Base-by-base conservation (phyloP, 2,329 filamentous ascomycete species). In the Mollisia scopiformis region DNA sequence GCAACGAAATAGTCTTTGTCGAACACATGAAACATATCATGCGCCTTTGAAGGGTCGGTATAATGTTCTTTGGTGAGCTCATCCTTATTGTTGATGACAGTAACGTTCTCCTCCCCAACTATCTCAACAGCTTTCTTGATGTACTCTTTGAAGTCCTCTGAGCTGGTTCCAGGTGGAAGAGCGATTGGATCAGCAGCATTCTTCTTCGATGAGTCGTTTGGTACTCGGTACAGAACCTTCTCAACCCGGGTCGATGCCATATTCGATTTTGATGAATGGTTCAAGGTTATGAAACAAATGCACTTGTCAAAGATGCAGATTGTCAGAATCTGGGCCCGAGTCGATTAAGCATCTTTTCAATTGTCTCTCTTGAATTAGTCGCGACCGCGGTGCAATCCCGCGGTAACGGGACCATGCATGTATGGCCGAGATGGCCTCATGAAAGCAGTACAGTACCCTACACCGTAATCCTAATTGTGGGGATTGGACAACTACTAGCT, bases 21-120 rank as follows among this genome's bases (percentile, higher is more conserved):
- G 16, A 59, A 43, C 4, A 59, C 33, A 30, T 55, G 49, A 43
- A 55, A 51, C 57, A 59, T 59, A 43, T 59, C 57, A 51, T 59
- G 57, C 8, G 41, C 52, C 23, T 59, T 59, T 1, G 51, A 55
- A 8, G 57, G 57, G 35, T 59, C 57, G 23, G 41, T 55, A 21
- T 59, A 59, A 27, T 55, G 31, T 35, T 55, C 57, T 21, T 55
- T 43, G 19, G 8, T 41, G 6, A 59, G 57, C n/a, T 59, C 50
- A 16, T 27, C 51, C 19, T 21, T 30, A 51, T 49, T 31, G 3
- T 27, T 43, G 19, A 59, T 59, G 6, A 59, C 27, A 30, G 30
- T 50, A 1, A 59, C 57, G 35, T 59, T 55, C 35, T 59, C n/a
- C 33, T 55, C 31, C 13, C 31, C 51, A 31, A 55, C 39, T 21